Percentiles rank a stretch among this genome's conserved stretches.
Evolutionary conservation across 805 yeast species (phyloP).

Genomic region (Candida pseudofarinosa): DNA sequence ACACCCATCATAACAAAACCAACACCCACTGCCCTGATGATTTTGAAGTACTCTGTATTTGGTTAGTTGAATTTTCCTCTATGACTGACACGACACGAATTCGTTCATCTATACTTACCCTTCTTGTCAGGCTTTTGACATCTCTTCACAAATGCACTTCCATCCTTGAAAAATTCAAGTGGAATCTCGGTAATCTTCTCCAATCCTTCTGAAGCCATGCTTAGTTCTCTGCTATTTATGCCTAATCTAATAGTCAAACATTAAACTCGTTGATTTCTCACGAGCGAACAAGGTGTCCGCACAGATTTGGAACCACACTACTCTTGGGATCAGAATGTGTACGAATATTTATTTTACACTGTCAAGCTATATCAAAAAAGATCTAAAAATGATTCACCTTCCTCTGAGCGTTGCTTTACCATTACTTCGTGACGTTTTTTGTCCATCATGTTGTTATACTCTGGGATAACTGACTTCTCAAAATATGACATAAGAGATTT

Average conservation of each 20-base stretch:
- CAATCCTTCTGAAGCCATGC: conserved; percentile 53
- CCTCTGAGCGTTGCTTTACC: conserved; percentile 19
- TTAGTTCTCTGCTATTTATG: conserved; percentile 5
- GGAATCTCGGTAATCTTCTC: conserved; percentile 85
- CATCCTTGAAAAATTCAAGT: conserved; percentile 86
- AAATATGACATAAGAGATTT: conserved; percentile 19
- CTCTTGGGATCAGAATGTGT: conserved; percentile 1
- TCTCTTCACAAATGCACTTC: conserved; percentile 79
- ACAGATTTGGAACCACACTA: conserved; percentile 1
- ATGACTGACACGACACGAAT: background rate
- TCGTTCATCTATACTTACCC: conserved; percentile 40
- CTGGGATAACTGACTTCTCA: conserved; percentile 12
- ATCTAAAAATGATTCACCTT: conserved; percentile 29
- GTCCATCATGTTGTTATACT: conserved; percentile 20
- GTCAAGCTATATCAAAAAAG: conserved; percentile 13
- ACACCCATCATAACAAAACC: conserved; percentile 98
- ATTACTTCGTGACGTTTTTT: conserved; percentile 20
- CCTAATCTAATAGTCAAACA: too few species aligned
- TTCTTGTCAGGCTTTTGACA: conserved; percentile 90
- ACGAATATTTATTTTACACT: conserved; percentile 1
- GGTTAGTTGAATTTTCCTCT: conserved; percentile 4
- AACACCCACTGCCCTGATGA: conserved; percentile 92
- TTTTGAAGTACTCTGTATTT: conserved; percentile 69
- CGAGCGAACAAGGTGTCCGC: conserved; percentile 5
- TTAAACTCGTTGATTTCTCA: conserved; percentile 3